These are phyloP conservation scores for Aspergillus transmontanensis DNA, from an alignment of 2,329 filamentous ascomycete genomes.

Conservation along the genomic window DNA sequence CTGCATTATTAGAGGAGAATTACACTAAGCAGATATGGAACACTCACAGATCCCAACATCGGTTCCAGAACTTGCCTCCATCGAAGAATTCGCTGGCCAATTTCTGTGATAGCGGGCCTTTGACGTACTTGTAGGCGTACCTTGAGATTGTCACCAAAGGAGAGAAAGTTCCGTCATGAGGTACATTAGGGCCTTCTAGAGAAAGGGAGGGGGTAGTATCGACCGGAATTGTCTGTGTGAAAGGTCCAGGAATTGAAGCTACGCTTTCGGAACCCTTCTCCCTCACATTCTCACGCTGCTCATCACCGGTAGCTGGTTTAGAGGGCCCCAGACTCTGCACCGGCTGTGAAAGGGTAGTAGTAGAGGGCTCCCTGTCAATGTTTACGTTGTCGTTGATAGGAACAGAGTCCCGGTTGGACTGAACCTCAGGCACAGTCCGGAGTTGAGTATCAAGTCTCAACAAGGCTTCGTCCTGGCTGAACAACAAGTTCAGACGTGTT, in stretches of 20 bases:
- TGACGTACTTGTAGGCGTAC: constrained; percentile 48
- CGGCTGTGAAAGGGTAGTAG: neutral
- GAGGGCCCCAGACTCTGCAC: neutral
- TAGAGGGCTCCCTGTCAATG: neutral
- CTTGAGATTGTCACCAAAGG: constrained; percentile 42
- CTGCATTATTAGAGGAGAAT: constrained; percentile 41
- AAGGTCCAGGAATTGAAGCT: neutral
- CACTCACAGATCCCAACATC: constrained; percentile 76
- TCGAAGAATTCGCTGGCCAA: constrained; percentile 46
- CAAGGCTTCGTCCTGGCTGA: constrained; percentile 28
- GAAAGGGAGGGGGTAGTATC: neutral
- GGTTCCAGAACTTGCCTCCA: constrained; percentile 50
- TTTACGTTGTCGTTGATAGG: neutral
- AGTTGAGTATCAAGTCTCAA: constrained; percentile 25
- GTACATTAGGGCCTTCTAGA: neutral
- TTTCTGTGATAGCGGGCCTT: constrained; percentile 30
- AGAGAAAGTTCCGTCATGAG: constrained; percentile 38
- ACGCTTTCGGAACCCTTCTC: no score
- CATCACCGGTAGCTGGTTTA: neutral
- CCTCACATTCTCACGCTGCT: neutral
- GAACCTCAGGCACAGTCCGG: constrained; percentile 3
- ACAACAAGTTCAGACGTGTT: constrained; percentile 33
- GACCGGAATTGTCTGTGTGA: neutral
- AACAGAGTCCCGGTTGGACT: neutral
- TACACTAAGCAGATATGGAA: neutral